Evolutionary conservation across 768 basidiomycete species (phyloP).

Genomic region (Boletus sp.): DNA sequence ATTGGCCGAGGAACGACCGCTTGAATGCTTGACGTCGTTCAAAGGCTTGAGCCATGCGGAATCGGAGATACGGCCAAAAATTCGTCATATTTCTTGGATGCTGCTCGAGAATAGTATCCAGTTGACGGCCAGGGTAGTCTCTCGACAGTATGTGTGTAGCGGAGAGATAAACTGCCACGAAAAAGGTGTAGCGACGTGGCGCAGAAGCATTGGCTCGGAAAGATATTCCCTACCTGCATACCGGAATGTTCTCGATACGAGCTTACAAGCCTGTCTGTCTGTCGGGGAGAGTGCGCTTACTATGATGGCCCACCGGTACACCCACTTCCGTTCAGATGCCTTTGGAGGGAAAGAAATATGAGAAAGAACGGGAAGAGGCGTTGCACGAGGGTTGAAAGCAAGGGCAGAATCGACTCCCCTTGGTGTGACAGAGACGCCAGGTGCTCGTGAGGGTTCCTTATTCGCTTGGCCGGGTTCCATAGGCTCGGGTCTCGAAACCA

Average conservation of each 20-base stretch:
- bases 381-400: neutral
- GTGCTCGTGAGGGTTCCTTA: neutral
- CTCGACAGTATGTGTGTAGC: conserved; percentile 48
- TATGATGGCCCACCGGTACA: conserved; percentile 51
- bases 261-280: conserved; percentile 46
- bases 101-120: conserved; percentile 37
- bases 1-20: conserved; percentile 50
- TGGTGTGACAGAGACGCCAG: neutral
- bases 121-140: conserved; percentile 50
- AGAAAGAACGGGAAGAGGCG: conserved; percentile 28
- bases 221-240: conserved; percentile 50
- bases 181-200: neutral
- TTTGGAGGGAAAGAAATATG: conserved; percentile 57
- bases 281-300: conserved; percentile 45
- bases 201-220: conserved; percentile 1
- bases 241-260: conserved; percentile 59
- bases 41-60: conserved; percentile 45
- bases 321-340: conserved; percentile 55
- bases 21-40: conserved; percentile 40
- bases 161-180: conserved; percentile 56
- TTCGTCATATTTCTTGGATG: conserved; percentile 51
- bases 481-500: neutral
- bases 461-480: neutral
- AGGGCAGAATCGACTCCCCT: neutral
- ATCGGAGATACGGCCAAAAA: conserved; percentile 69